phyloP scores from a whole-genome alignment of 345 rosid species.

The Gossypium rotundifolium region DNA sequence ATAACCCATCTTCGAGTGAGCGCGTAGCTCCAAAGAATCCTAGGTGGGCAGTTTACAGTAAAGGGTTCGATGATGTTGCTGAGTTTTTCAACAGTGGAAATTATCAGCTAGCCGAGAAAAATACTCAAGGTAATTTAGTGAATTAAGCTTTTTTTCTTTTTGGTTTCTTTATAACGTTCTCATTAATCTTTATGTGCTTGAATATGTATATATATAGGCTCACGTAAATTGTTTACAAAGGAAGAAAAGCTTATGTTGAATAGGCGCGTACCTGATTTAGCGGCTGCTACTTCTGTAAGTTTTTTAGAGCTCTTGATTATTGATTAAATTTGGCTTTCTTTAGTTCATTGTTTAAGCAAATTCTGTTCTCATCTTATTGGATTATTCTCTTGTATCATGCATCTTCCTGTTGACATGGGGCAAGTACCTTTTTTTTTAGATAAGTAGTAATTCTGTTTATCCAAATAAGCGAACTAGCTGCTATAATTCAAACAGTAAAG shows the following conservation, averaged over 20 bases:
- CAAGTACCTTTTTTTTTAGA: neutral
- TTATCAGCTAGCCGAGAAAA: slow-evolving; percentile 51
- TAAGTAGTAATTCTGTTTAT: no score
- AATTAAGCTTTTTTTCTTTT: neutral
- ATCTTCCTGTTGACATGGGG: neutral
- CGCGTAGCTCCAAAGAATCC: slow-evolving; percentile 74
- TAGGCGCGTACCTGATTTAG: slow-evolving; percentile 59
- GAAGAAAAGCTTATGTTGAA: slow-evolving; percentile 81
- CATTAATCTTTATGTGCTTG: slow-evolving; percentile 10
- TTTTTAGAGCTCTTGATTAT: neutral
- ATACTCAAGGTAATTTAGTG: slow-evolving; percentile 42
- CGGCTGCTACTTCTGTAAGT: slow-evolving; percentile 78
- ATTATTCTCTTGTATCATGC: neutral
- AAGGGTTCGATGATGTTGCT: slow-evolving; percentile 71
- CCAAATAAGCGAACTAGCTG: no score
- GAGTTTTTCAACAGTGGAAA: slow-evolving; percentile 54
- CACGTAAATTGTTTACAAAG: slow-evolving; percentile 58
- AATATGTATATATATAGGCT: slow-evolving; percentile 31
- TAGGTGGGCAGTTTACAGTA: slow-evolving; percentile 90
- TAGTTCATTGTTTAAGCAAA: neutral
- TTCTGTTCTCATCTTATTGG: neutral
- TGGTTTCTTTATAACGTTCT: neutral
- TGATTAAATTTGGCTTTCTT: neutral
- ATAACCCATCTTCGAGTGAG: slow-evolving; percentile 25
- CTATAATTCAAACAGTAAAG: no score